Evolutionary conservation across 78 protist species (phyloP), one percentile per base, ranked within the genome.

Genomic region (Diacronema lutheri): DNA sequence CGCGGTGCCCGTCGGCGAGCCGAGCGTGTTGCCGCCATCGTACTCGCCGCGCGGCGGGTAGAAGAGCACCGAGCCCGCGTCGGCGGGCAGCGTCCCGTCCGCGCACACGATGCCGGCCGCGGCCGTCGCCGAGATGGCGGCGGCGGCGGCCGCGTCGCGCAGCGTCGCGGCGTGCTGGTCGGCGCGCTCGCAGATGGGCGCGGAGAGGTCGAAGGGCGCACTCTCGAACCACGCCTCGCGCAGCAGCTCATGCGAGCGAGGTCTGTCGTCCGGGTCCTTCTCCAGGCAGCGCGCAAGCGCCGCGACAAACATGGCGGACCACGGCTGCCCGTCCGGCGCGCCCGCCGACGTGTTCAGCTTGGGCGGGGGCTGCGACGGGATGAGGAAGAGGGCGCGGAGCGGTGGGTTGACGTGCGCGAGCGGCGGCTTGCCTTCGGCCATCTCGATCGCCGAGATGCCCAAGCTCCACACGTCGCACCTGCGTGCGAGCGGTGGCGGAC

Each of bases 371-470:
- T 6, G 29, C 16, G 60, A n/a, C 16, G 31, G 19, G 71, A 77
- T 86, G 46, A 9, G 35, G 26, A 57, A 25, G 20, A 86, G 9
- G 26, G 31, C 65, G n/a, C 23, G 14, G 84, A 72, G 40, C 38
- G n/a, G 38, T 12, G 72, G 41, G 60, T 7, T 9, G 20, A 6
- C 4, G n/a, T 60, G 16, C n/a, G 73, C 0, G 35, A 35, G 37
- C 23, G 89, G 89, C 16, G 77, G 84, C 40, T 26, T 38, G 46
- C 14, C 61, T 35, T 72, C 73, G 50, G 76, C 89, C 23, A 76
- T 57, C 79, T 86, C 89, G 50, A 86, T 72, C 25, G 78, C 84
- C 35, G 89, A 76, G 62, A 86, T 62, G 35, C 89, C 89, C 23
- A 86, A 29, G 37, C 78, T 23, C 89, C 89, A 86, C 26, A 86